Base-by-base conservation (phyloP, 495 filamentous ascomycete species). In the Aspergillus panamensis region DNA sequence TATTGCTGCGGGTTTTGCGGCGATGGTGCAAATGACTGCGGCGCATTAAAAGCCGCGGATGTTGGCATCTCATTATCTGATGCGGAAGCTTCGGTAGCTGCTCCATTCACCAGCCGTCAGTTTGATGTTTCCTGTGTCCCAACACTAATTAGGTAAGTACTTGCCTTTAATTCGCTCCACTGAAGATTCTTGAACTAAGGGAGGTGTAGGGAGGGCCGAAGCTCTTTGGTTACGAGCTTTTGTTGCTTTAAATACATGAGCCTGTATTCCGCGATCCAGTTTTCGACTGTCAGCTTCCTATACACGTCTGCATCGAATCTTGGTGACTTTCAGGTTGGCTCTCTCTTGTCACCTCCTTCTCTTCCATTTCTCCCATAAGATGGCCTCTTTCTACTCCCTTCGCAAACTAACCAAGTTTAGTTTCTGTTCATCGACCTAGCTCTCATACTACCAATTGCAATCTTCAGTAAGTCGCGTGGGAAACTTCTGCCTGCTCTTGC, bases 221-320 rank as follows among this genome's bases (percentile, higher is more conserved):
- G 93, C 44, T 88, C 95, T 47, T 79, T 99, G 16, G 92, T 97
- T 7, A 99, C 95, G 29, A 97, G 92, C 68, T 99, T 99, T 74
- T 96, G 90, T 74, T 99, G 95, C 76, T 99, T 99, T 77, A 99
- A 99, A 72, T 99, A 92, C 71, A 99, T 99, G 95, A 96, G 91
- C 65, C 74, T 99, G 58, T 99, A 99, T 73, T 97, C 93, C 5
- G 94, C 94, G 6, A 99, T 99, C 51, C 95, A 99, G 72, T 99
- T 99, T 77, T 95, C 91, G n/a, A 88, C 91, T 2, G 95, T 99
- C 69, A 96, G 90, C 83, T 96, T 99, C 66, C 78, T 99, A 21
- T 99, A 99, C 70, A 89, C 91, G 6, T 95, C 89, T 20, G 95
- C 87, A 16, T 97, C 93, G 17, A 99, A 99, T 69, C 81, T 99